These are phyloP conservation scores for Dillenia suffruticosa DNA, from an alignment of 164 flowering plant genomes.

Conservation along the genomic window DNA sequence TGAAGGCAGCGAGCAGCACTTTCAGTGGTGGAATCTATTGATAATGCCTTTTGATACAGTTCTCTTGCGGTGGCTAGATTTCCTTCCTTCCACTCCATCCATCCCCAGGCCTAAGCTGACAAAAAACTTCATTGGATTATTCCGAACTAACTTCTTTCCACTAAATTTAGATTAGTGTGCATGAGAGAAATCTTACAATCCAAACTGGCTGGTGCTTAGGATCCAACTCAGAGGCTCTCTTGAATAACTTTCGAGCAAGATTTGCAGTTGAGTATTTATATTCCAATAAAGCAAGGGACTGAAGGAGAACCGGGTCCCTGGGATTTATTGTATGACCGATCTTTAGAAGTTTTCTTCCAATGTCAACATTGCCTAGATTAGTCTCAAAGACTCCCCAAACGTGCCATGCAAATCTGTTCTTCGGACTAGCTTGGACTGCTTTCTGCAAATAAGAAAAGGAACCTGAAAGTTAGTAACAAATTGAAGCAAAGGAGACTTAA, in stretches of 20 bases:
- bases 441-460: slow-evolving; percentile 35
- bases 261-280: slow-evolving; percentile 78
- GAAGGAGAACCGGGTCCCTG: slow-evolving; percentile 92
- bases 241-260: slow-evolving; percentile 75
- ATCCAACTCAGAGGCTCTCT: slow-evolving; percentile 79
- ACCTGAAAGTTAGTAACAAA: background rate
- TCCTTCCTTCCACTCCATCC: slow-evolving; percentile 99
- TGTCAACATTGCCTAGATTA: slow-evolving; percentile 54
- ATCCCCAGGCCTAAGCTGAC: slow-evolving; percentile 82
- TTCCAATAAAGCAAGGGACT: slow-evolving; percentile 90
- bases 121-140: background rate
- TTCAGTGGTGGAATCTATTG: slow-evolving; percentile 67
- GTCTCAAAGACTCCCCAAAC: slow-evolving; percentile 94
- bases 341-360: slow-evolving; percentile 80
- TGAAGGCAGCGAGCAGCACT: slow-evolving; percentile 98
- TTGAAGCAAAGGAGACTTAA: background rate
- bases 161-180: background rate
- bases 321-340: slow-evolving; percentile 93
- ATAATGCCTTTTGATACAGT: slow-evolving; percentile 71
- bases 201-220: slow-evolving; percentile 93
- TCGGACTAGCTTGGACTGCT: slow-evolving; percentile 93
- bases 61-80: slow-evolving; percentile 71
- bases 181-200: slow-evolving; percentile 49
- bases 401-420: slow-evolving; percentile 98
- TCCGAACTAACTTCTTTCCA: background rate